phyloP scores from a whole-genome alignment of 306 rosid genomes.

The peach (Prunus persica) region Prunus_persica_NCBIv2 NC_034009.1:40737001-40737500 shows the following conservation, averaged over 20 bases:
- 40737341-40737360: not conserved
- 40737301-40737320: not conserved
- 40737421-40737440: constrained; percentile 93
- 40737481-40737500: constrained; percentile 91
- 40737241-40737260: not conserved
- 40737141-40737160: not conserved
- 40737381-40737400: not conserved
- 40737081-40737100: not conserved
- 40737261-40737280: constrained; percentile 1
- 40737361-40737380: not conserved
- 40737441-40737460: constrained; percentile 61
- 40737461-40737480: constrained; percentile 85
- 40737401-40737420: constrained; percentile 73
- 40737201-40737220: not conserved
- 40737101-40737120: not conserved
- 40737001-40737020: not conserved
- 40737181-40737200: not conserved
- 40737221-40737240: not conserved
- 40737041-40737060: not conserved
- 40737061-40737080: not conserved
- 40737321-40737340: not conserved
- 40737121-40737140: not conserved
- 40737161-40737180: not conserved
- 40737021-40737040: not conserved
- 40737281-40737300: not conserved